These are phyloP conservation scores for Lipomyces starkeyi DNA, from an alignment of 805 yeast genomes.

Conservation along the genomic window DNA sequence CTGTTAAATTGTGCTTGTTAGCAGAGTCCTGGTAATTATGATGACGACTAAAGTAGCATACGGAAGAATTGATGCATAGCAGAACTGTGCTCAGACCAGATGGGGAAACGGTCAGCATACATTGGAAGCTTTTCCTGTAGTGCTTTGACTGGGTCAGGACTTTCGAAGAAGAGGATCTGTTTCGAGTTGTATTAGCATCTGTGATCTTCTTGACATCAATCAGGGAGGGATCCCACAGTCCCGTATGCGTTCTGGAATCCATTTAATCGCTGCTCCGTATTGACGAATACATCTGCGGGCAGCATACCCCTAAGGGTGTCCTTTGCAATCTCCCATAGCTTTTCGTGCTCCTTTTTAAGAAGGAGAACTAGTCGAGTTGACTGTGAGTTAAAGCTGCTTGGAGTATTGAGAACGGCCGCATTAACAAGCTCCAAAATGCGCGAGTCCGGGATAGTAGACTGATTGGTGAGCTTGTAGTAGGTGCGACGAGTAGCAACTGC, in stretches of 20 bases:
- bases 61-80: conserved; percentile 26
- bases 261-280: conserved; percentile 52
- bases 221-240: conserved; percentile 44
- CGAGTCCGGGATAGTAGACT: conserved; percentile 52
- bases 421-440: conserved; percentile 53
- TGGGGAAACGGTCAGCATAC: conserved; percentile 55
- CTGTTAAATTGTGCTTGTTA: conserved; percentile 51
- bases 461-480: conserved; percentile 54
- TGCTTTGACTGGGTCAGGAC: conserved; percentile 49
- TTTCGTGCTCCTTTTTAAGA: conserved; percentile 53
- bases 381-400: conserved; percentile 61
- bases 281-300: conserved; percentile 48
- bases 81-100: conserved; percentile 54
- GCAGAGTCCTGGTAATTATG: not conserved
- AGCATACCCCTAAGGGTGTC: conserved; percentile 45
- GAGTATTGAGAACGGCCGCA: conserved; percentile 55
- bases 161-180: conserved; percentile 52
- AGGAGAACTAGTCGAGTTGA: conserved; percentile 56
- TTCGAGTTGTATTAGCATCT: not conserved
- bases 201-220: conserved; percentile 18
- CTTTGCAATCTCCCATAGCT: conserved; percentile 55
- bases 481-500: conserved; percentile 53
- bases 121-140: conserved; percentile 54
- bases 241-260: conserved; percentile 56
- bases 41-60: not conserved